Evolutionary conservation across 1,139 yeast genomes (phyloP), one percentile per base, ranked within the genome.

Genomic region (Lodderomyces pseudojiufengensis): DNA sequence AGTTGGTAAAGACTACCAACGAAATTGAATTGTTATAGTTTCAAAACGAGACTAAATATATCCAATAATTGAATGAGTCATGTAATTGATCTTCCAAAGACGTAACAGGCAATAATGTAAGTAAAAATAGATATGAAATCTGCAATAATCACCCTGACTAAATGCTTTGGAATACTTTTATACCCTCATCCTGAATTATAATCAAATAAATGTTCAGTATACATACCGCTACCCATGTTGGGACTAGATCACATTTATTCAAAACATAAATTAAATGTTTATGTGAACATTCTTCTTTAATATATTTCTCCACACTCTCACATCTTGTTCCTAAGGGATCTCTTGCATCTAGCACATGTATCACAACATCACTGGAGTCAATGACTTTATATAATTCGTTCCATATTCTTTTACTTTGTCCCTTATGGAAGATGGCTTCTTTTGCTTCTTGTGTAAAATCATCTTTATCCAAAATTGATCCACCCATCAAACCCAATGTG

Each of bases 161-260:
- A 69, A 62, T 64, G 63, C 78, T 71, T 76, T 75, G 80, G 80
- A 51, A 43, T 11, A 32, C 25, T 31, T n/a, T 28, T 27, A 36
- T 23, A 12, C 23, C n/a, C 25, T 29, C 20, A 14, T 11, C 4
- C 21, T 28, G 10, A 22, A 22, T 9, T 29, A 25, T 24, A 23
- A 31, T 16, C 13, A 18, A 22, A 23, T 29, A 18, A n/a, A n/a
- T n/a, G n/a, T n/a, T n/a, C n/a, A n/a, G 6, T 31, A 57, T 66
- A 88, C 97, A 77, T 86, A 92, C 97, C 56, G 98, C 96, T 54
- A 88, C 97, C 97, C 97, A 92, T 40, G 97, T 92, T 45, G 98
- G 98, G 37, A 94, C 97, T 54, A 92, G 78, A 70, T 92, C 98
- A 76, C 97, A 88, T 76, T 92, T 92, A 76, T 92, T 92, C 61